These are phyloP conservation scores for Candida buenavistaensis DNA, from an alignment of 1,139 yeast species.

Conservation along the genomic window DNA sequence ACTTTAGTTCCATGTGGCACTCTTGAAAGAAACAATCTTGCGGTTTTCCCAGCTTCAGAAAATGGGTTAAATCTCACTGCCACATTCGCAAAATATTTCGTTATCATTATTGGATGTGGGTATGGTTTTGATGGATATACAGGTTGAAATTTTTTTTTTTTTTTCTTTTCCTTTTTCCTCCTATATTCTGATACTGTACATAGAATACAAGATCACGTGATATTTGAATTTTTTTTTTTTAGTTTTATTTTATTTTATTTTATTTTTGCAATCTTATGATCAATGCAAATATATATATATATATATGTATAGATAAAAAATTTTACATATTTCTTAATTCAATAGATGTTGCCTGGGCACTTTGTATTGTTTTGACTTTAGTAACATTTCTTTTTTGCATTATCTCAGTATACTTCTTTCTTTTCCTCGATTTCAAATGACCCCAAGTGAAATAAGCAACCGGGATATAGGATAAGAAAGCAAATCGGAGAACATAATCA, in stretches of 20 bases:
- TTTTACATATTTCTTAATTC: constrained; percentile 2
- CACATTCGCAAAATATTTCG: constrained; percentile 81
- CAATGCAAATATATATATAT: constrained; percentile 1
- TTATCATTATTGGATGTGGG: constrained; percentile 55
- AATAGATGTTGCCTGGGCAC: constrained; percentile 1
- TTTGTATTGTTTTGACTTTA: neutral
- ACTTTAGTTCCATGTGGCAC: constrained; percentile 70
- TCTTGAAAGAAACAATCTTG: constrained; percentile 76
- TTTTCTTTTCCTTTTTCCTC: constrained; percentile 3
- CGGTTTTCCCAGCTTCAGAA: constrained; percentile 71
- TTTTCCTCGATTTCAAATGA: constrained; percentile 26
- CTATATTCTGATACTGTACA: too few species aligned
- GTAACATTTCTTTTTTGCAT: constrained; percentile 21
- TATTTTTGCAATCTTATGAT: neutral
- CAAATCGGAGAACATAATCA: constrained; percentile 27
- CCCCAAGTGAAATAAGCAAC: constrained; percentile 38
- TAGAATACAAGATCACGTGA: too few species aligned
- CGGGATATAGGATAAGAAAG: constrained; percentile 37
- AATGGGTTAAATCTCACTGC: constrained; percentile 78
- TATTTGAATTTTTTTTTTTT: neutral
- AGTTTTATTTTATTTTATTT: neutral
- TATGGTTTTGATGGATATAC: neutral
- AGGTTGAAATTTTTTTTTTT: constrained; percentile 6
- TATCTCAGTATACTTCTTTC: constrained; percentile 22
- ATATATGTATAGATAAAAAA: neutral